phyloP scores from a whole-genome alignment of 2,329 filamentous ascomycete genomes.

The Pyrenophora tritici-repentis region DNA sequence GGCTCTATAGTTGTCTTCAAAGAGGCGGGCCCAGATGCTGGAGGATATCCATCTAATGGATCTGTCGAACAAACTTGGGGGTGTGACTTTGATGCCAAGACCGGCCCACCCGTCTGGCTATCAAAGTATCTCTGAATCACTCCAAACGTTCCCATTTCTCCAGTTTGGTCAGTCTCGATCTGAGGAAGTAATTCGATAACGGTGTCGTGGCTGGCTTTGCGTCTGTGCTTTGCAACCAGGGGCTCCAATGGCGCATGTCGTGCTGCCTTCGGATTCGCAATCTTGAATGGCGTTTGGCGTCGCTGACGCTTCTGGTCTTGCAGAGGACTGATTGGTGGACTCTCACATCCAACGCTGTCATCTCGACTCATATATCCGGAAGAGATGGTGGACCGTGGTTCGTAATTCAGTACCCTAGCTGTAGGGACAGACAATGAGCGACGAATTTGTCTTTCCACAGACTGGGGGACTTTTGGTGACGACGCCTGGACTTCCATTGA shows the following conservation, averaged over 20 bases:
- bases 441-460: slow-evolving; percentile 14
- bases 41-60: slow-evolving; percentile 17
- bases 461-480: slow-evolving; percentile 16
- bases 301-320: slow-evolving; percentile 30
- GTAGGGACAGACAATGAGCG: slow-evolving; percentile 24
- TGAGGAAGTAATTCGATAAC: slow-evolving; percentile 27
- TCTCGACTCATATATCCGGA: slow-evolving; percentile 15
- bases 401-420: slow-evolving; percentile 19
- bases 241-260: slow-evolving; percentile 37
- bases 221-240: slow-evolving; percentile 32
- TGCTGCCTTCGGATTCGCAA: slow-evolving; percentile 9
- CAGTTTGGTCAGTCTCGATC: slow-evolving; percentile 28
- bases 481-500: slow-evolving; percentile 16
- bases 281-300: slow-evolving; percentile 35
- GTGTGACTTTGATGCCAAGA: slow-evolving; percentile 10
- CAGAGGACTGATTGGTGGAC: slow-evolving; percentile 7
- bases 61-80: slow-evolving; percentile 19
- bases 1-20: slow-evolving; percentile 12
- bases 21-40: slow-evolving; percentile 13
- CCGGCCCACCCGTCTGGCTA: slow-evolving; percentile 25
- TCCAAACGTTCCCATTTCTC: slow-evolving; percentile 32
- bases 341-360: slow-evolving; percentile 13
- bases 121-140: slow-evolving; percentile 41
- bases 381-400: slow-evolving; percentile 9
- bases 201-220: slow-evolving; percentile 26